phyloP scores from a whole-genome alignment of 2,329 filamentous ascomycete genomes.

The Endothia cerciana region DNA sequence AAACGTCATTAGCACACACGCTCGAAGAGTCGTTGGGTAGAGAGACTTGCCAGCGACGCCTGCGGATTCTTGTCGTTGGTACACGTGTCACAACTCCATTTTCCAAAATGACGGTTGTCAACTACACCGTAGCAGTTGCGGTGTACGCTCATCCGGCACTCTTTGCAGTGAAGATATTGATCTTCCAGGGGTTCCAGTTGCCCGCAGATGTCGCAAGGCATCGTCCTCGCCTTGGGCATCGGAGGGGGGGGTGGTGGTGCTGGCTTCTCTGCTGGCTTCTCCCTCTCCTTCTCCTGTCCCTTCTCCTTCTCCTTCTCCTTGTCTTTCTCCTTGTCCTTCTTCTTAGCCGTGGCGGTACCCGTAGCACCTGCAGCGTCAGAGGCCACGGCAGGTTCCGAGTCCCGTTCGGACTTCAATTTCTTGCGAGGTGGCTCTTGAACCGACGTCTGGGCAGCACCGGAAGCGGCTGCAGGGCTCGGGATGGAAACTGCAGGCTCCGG shows the following conservation, averaged over 20 bases:
- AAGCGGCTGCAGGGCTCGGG: slow-evolving; percentile 36
- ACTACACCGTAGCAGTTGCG: slow-evolving; percentile 88
- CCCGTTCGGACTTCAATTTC: slow-evolving; percentile 62
- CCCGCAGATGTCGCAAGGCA: slow-evolving; percentile 86
- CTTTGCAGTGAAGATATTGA: slow-evolving; percentile 76
- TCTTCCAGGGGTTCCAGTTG: slow-evolving; percentile 73
- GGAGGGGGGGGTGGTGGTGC: slow-evolving; percentile 72
- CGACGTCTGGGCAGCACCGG: slow-evolving; percentile 35
- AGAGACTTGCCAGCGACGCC: slow-evolving; percentile 79
- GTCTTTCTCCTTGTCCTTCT: slow-evolving; percentile 45
- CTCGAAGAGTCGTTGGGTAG: neutral
- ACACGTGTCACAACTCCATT: slow-evolving; percentile 97
- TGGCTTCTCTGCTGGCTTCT: slow-evolving; percentile 58
- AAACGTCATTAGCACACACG: slow-evolving; percentile 15
- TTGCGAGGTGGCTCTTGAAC: slow-evolving; percentile 63
- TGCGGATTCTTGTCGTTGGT: slow-evolving; percentile 89
- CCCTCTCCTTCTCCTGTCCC: slow-evolving; percentile 58
- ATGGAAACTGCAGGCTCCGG: slow-evolving; percentile 33
- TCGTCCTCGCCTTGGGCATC: slow-evolving; percentile 73
- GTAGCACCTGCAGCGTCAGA: slow-evolving; percentile 49
- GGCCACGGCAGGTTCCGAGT: slow-evolving; percentile 47
- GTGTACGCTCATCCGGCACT: slow-evolving; percentile 91
- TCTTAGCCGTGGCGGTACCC: slow-evolving; percentile 44
- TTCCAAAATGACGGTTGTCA: slow-evolving; percentile 69
- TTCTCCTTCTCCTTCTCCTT: slow-evolving; percentile 53